Base-by-base conservation (phyloP, 2,329 filamentous ascomycete species). In the Balansia obtecta region DNA sequence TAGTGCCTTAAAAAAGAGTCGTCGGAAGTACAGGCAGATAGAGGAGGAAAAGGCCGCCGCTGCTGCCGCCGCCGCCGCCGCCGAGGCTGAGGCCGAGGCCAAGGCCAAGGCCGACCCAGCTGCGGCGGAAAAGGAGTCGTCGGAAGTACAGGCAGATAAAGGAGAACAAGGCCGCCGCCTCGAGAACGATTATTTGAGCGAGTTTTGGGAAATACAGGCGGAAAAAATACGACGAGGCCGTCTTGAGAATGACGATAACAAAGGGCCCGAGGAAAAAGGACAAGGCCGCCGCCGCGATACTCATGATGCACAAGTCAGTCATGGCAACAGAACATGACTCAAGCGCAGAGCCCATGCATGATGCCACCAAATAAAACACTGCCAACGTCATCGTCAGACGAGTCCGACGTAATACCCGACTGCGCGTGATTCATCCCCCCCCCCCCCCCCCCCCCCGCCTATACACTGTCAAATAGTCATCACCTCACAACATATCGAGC, bases 1-100 rank as follows among this genome's bases (percentile, higher is more conserved):
- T 32, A 93, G 88, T 63, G 79, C 79, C 20, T 76, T 73, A 5
- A 94, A 96, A 70, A 96, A 96, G 76, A 82, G 79, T 50, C 78
- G 83, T 60, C 76, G 88, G 59, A 95, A 95, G 67, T 91, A 91
- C 61, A 74, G 75, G 53, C 75, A 75, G 60, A 65, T 87, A 1
- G 75, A 73, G 4, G 75, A 76, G 53, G 73, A 70, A 45, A 74
- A 72, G 57, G 61, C 56, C 2, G 61, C 48, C 52, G 44, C 46
- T 30, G 45, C 43, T 5, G 30, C 45, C 27, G 27, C 27, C 27
- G 27, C 27, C 27, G 27, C 56, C 2, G 61, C 48, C 52, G 44
- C 46, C 32, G 45, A 40, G 10, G 30, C 45, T 7, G 27, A 6
- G 5, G 27, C 27, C 27, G 2, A 27, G 27, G 27, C 46, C 32